Evolutionary conservation across 1,284 basidiomycete species (phyloP), one percentile per base, ranked within the genome.

Genomic region (Boletus sp.): DNA sequence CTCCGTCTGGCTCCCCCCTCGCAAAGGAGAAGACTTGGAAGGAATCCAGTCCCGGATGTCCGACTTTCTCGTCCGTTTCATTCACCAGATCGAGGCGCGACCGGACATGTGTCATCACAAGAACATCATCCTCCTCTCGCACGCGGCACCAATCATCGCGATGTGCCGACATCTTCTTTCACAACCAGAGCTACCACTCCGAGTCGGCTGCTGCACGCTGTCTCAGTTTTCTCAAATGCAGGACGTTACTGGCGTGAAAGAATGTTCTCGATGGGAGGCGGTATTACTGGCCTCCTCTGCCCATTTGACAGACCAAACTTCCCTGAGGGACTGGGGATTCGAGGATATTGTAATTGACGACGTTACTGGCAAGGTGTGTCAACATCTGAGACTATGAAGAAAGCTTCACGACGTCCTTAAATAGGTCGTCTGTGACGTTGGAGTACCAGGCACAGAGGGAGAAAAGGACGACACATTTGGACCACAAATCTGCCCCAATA

Each of bases 111-210:
- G 62, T 57, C 57, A 72, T 63, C 70, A 78, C 54, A 69, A 62
- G 50, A 70, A 75, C 7, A 70, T 91, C 12, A 61, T 93, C 30
- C 67, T 94, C 23, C 75, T 91, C 54, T 82, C 80, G 50, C 91
- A 94, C 62, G 91, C 91, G 0, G 91, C 89, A 13, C 84, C 88
- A 5, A 72, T 76, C 51, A 89, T 91, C 53, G 81, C 83, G 3
- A 75, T 94, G 36, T 77, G 77, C 5, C 72, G 82, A 46, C 78
- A 72, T 33, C 72, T 93, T 32, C 53, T 81, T 5, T 80, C 76
- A 1, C 73, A 83, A 41, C 69, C 70, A 23, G 61, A 65, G 1
- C 47, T 81, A 25, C 73, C 76, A 5, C 57, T 89, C 29, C 69
- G 81, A 46, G 77, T 83, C 8, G 88, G 84, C 12, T 88, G 84